A percentile compares a stretch with the other conserved stretches of the same genome.
These are phyloP conservation scores for Saccharomycopsis sp. DNA, from an alignment of 805 yeast species.

Conservation along the genomic window DNA sequence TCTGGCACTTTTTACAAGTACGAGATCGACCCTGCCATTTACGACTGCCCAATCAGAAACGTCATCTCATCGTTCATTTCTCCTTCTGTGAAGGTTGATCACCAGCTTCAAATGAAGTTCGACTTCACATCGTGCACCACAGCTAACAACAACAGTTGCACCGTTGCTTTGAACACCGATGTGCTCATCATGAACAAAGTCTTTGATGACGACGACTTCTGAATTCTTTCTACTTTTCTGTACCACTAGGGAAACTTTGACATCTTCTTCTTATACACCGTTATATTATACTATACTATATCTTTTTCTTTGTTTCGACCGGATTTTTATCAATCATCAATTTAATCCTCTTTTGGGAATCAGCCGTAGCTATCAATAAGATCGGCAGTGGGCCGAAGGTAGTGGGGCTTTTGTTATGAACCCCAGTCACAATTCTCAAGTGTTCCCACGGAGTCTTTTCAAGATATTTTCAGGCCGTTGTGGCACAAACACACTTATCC, in stretches of 20 bases:
- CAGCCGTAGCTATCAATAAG: too few relatives aligned
- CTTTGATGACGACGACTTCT: background rate
- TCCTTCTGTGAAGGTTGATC: constrained; percentile 15
- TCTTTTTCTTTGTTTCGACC: background rate
- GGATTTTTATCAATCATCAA: too few relatives aligned
- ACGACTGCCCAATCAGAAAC: constrained; percentile 11
- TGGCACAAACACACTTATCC: too few relatives aligned
- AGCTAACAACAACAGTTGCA: too few relatives aligned
- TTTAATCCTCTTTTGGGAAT: too few relatives aligned
- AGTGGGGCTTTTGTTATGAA: too few relatives aligned
- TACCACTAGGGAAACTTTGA: background rate
- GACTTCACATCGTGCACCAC: constrained; percentile 11
- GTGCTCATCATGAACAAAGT: constrained; percentile 11
- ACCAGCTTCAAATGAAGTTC: constrained; percentile 13
- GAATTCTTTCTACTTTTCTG: background rate
- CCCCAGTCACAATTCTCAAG: too few relatives aligned
- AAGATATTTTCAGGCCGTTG: too few relatives aligned
- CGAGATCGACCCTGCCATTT: constrained; percentile 8
- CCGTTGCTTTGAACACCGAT: constrained; percentile 12
- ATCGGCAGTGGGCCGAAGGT: too few relatives aligned
- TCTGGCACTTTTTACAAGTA: constrained; percentile 8
- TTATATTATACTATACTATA: background rate
- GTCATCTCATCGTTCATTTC: constrained; percentile 13
- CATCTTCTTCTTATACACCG: too few relatives aligned
- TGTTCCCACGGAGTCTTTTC: too few relatives aligned